A percentile compares a stretch with the other conserved stretches of the same genome.
phyloP scores from a whole-genome alignment of 768 basidiomycete species.

The Leucosporidium yakuticum region DNA sequence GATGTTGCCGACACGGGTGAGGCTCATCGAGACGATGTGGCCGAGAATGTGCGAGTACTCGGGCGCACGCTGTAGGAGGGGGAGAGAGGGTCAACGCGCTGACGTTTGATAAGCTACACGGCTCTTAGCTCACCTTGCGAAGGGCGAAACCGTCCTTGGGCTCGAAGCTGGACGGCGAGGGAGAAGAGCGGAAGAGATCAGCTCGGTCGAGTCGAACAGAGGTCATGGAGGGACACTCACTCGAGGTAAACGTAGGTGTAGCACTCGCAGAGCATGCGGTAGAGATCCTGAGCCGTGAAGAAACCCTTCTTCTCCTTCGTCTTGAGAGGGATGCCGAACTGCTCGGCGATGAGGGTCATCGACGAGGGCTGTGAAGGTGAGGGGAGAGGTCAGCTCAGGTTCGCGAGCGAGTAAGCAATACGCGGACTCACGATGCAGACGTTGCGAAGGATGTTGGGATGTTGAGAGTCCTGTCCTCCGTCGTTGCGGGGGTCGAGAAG shows the following conservation, averaged over 20 bases:
- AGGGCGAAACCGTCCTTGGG: background rate
- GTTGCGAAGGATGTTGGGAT: conserved; percentile 60
- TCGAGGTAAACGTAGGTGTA: conserved; percentile 19
- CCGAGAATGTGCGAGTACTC: background rate
- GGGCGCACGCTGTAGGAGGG: background rate
- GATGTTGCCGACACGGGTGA: too few relatives aligned
- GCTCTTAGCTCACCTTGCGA: background rate
- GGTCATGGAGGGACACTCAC: background rate
- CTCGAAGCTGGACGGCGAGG: background rate
- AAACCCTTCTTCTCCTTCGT: conserved; percentile 18
- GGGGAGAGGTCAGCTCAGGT: background rate
- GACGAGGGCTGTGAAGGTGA: conserved; percentile 45
- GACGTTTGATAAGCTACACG: background rate
- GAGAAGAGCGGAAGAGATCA: background rate
- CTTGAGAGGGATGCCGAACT: conserved; percentile 22
- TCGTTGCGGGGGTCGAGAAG: conserved; percentile 46
- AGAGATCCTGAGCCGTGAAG: conserved; percentile 10
- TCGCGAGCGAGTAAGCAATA: background rate
- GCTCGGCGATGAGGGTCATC: conserved; percentile 36
- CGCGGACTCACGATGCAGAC: conserved; percentile 52
- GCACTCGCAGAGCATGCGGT: conserved; percentile 18
- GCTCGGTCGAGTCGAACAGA: too few relatives aligned
- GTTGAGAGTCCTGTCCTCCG: conserved; percentile 36
- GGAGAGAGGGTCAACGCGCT: background rate
- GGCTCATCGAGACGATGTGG: too few relatives aligned